phyloP scores from a whole-genome alignment of 495 filamentous ascomycete species.

The Neurospora intermedia region DNA sequence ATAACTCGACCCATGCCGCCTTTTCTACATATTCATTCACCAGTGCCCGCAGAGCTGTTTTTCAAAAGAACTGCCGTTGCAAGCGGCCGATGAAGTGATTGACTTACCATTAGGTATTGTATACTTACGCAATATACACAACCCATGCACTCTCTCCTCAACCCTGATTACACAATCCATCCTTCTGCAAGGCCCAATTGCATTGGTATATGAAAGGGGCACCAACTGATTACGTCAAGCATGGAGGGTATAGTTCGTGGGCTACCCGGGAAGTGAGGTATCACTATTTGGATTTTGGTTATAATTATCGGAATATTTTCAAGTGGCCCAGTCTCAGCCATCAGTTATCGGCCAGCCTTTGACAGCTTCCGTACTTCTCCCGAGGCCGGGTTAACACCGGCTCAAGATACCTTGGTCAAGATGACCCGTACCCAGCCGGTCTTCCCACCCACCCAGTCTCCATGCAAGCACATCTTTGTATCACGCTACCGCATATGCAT shows the following conservation, averaged over 20 bases:
- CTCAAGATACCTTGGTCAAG: neutral
- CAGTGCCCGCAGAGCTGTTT: neutral
- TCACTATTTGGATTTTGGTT: neutral
- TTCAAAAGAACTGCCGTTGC: neutral
- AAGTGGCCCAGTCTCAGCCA: neutral
- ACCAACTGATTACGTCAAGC: neutral
- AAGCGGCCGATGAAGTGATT: neutral
- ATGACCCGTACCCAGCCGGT: neutral
- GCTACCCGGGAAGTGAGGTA: neutral
- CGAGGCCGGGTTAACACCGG: neutral
- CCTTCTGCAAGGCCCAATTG: neutral
- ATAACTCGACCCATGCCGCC: neutral
- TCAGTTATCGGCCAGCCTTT: neutral
- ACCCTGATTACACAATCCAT: neutral
- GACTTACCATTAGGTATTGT: neutral
- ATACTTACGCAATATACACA: neutral
- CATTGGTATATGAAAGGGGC: neutral
- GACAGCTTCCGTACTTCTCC: neutral
- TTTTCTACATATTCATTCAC: neutral
- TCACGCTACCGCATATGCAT: slow-evolving; percentile 10
- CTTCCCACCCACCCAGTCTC: neutral
- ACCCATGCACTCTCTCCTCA: neutral
- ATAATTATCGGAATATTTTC: neutral
- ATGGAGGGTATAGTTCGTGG: neutral
- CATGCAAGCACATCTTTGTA: slow-evolving; percentile 11